phyloP scores from a whole-genome alignment of 768 basidiomycete genomes.

The Hericium erinaceus region DNA sequence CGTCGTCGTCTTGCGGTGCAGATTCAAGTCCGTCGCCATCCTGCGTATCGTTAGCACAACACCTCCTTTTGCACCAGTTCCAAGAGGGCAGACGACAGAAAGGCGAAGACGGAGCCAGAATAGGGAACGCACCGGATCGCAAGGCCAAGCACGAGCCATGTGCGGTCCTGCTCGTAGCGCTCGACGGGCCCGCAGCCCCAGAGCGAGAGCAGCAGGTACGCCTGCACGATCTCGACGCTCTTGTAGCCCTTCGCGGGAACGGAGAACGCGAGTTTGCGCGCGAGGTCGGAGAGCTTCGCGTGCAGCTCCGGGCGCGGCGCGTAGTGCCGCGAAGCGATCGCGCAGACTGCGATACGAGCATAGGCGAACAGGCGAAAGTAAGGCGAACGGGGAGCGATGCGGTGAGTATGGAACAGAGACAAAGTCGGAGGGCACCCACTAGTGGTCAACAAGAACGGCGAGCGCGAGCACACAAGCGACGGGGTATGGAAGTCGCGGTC shows the following conservation, averaged over 20 bases:
- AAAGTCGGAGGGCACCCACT: constrained; percentile 37
- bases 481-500: constrained; percentile 91
- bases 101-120: not conserved
- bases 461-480: constrained; percentile 85
- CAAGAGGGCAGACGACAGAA: not conserved
- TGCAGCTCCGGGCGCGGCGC: constrained; percentile 75
- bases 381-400: not conserved
- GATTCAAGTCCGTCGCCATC: constrained; percentile 92
- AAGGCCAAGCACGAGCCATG: constrained; percentile 87
- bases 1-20: constrained; percentile 75
- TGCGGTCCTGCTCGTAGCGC: constrained; percentile 92
- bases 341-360: constrained; percentile 56
- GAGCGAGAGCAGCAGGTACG: constrained; percentile 78
- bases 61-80: too few relatives aligned
- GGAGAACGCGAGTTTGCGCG: constrained; percentile 80
- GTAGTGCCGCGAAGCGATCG: constrained; percentile 91
- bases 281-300: constrained; percentile 65
- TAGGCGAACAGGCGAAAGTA: not conserved
- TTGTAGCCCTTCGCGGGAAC: constrained; percentile 85
- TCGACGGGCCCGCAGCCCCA: constrained; percentile 96
- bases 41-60: constrained; percentile 27
- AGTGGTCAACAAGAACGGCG: constrained; percentile 90
- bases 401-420: not conserved
- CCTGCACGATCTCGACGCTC: constrained; percentile 92
- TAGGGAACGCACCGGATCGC: constrained; percentile 49